Evolutionary conservation across 208 protist species (phyloP).

Genomic region (Acanthamoeba rhysodes): DNA sequence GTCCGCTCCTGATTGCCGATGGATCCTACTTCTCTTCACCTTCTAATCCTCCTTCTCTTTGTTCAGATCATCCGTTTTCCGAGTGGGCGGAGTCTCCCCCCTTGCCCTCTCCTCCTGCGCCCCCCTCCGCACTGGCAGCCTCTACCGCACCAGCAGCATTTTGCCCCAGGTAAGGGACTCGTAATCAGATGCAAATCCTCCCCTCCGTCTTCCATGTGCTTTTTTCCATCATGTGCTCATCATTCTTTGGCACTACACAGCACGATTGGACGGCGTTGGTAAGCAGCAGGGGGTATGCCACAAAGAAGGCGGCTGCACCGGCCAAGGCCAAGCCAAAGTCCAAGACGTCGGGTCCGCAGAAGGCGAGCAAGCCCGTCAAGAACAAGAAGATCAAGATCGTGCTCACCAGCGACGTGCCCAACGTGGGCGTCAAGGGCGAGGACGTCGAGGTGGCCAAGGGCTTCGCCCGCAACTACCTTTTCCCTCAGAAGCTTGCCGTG

Average conservation of each 20-base stretch:
- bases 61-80: neutral
- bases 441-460: constrained; percentile 50
- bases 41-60: neutral
- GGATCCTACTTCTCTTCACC: neutral
- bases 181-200: no score
- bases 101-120: neutral
- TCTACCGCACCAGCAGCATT: neutral
- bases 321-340: neutral
- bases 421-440: constrained; percentile 37
- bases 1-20: neutral
- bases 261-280: neutral
- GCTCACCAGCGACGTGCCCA: constrained; percentile 7
- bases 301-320: neutral
- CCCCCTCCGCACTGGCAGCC: neutral
- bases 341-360: neutral
- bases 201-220: no score
- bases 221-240: neutral
- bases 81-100: neutral
- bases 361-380: neutral
- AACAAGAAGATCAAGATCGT: constrained; percentile 69
- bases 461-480: constrained; percentile 44
- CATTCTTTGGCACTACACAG: neutral
- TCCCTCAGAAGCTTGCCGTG: constrained; percentile 26
- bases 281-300: neutral
- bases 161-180: neutral